Conservation (phyloP, 2,329 filamentous ascomycete species). For the Aspergillus alliaceus region DNA sequence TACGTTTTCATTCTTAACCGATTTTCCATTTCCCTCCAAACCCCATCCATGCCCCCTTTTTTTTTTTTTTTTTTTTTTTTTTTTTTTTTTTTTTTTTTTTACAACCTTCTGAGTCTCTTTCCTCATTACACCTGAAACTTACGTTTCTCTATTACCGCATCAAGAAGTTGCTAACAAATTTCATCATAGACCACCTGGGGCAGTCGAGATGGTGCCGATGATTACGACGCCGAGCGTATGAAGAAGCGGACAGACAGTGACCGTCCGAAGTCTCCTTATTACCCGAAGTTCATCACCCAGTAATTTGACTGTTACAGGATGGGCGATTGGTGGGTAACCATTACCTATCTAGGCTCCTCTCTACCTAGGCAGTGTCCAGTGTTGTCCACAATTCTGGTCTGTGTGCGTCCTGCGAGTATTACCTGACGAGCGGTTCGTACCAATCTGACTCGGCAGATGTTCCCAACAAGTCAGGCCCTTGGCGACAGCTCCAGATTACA, state of each 20-base stretch:
- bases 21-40: background rate
- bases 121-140: too few species aligned
- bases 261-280: constrained; percentile 34
- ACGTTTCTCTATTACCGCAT: constrained; percentile 2
- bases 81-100: background rate
- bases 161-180: background rate
- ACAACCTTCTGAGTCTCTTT: too few species aligned
- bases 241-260: constrained; percentile 42
- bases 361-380: too few species aligned
- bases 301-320: constrained; percentile 4
- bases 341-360: background rate
- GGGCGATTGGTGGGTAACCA: background rate
- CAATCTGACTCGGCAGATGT: background rate
- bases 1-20: constrained; percentile 3
- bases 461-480: background rate
- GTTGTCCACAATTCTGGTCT: too few species aligned
- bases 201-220: constrained; percentile 86
- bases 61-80: background rate
- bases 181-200: constrained; percentile 82
- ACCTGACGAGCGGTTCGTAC: background rate
- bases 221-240: constrained; percentile 73
- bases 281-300: constrained; percentile 32
- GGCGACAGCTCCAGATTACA: too few species aligned
- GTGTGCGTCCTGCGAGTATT: background rate
- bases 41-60: background rate